Evolutionary conservation across 371 early-diverging fungal species (phyloP).

Genomic region (Zychaea mexicana): DNA sequence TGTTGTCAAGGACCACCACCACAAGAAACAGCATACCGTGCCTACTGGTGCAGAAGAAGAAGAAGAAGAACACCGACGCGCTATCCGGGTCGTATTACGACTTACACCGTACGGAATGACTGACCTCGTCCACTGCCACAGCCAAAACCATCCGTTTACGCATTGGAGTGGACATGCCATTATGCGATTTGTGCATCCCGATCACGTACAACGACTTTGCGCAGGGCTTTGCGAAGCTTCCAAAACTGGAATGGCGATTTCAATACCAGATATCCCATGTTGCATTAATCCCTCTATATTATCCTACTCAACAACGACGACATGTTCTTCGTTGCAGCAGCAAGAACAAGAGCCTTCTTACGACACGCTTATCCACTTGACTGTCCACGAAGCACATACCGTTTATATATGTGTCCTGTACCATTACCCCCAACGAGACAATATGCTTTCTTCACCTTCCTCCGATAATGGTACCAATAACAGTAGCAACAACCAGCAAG

Average conservation of each 20-base stretch:
- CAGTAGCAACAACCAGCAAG: not conserved
- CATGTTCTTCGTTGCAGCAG: not conserved
- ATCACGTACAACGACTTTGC: constrained; percentile 12
- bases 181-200: constrained; percentile 17
- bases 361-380: not conserved
- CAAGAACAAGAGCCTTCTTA: no score
- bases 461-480: not conserved
- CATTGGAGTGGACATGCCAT: constrained; percentile 12
- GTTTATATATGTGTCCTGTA: not conserved
- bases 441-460: not conserved
- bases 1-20: not conserved
- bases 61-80: not conserved
- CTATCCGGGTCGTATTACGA: not conserved
- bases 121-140: not conserved
- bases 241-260: constrained; percentile 3
- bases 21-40: not conserved
- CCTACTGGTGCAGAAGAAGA: not conserved
- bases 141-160: not conserved
- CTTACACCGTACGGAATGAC: not conserved
- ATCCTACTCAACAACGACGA: not conserved
- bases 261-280: constrained; percentile 1
- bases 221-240: constrained; percentile 9
- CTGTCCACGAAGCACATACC: not conserved
- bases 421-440: not conserved
- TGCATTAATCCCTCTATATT: not conserved